A percentile compares a stretch with the other conserved stretches of the same genome.
These are phyloP conservation scores for Populus alba DNA, from an alignment of 345 rosid species.

Conservation along the genomic window DNA sequence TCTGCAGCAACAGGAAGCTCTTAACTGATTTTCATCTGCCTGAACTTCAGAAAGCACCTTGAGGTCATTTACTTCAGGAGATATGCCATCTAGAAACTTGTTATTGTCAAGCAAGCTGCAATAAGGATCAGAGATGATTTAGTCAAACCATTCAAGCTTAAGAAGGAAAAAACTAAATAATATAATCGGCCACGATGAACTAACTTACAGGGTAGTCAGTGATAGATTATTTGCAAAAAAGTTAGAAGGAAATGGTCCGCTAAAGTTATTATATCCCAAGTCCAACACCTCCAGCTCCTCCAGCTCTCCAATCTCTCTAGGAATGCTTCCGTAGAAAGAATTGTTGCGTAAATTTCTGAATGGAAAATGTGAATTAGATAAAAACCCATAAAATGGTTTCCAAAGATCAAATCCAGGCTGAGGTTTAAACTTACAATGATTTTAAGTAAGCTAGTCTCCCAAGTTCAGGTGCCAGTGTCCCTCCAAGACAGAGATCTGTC, in stretches of 20 bases:
- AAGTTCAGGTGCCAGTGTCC: constrained; percentile 71
- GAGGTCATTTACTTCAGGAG: constrained; percentile 42
- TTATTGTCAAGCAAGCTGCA: constrained; percentile 58
- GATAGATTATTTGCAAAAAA: constrained; percentile 37
- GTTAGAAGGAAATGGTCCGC: constrained; percentile 48
- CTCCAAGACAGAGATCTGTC: constrained; percentile 70
- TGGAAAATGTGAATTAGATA: constrained; percentile 7
- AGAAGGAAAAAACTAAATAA: background rate
- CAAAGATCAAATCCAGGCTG: background rate
- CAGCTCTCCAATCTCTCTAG: constrained; percentile 64
- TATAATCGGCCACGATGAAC: background rate
- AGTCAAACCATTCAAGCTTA: constrained; percentile 7
- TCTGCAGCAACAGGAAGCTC: constrained; percentile 23
- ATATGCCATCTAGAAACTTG: constrained; percentile 32
- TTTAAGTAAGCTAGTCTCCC: constrained; percentile 53
- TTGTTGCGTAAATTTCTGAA: constrained; percentile 76
- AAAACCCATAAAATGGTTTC: background rate
- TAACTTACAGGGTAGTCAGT: constrained; percentile 48
- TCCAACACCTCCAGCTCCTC: constrained; percentile 77
- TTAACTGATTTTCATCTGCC: constrained; percentile 36
- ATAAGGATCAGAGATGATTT: constrained; percentile 7
- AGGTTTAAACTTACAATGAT: constrained; percentile 58
- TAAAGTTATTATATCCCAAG: constrained; percentile 75
- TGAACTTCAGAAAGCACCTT: constrained; percentile 42
- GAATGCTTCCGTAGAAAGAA: constrained; percentile 65